phyloP scores from a whole-genome alignment of 331 rosid species.

The Ulmus americana region DNA sequence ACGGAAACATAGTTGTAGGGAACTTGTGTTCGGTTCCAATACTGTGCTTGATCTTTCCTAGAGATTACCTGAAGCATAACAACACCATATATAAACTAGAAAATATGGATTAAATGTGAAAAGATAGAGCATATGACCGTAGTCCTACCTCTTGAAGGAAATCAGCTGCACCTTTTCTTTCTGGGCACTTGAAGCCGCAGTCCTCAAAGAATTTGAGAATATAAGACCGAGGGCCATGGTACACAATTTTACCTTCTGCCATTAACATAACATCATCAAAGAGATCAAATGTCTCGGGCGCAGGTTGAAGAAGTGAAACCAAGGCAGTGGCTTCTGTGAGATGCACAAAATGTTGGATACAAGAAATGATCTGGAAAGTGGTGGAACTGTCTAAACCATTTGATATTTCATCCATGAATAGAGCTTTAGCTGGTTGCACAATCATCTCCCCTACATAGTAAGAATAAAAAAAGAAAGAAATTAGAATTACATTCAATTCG shows the following conservation, averaged over 20 bases:
- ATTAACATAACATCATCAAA: slow-evolving; percentile 80
- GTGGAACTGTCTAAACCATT: slow-evolving; percentile 90
- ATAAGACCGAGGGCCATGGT: slow-evolving; percentile 62
- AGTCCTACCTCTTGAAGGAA: slow-evolving; percentile 75
- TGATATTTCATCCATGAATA: slow-evolving; percentile 87
- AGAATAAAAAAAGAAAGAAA: neutral
- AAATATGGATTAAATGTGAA: too few species aligned
- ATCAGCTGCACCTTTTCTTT: slow-evolving; percentile 86
- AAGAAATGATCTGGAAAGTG: slow-evolving; percentile 69
- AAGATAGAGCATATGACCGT: slow-evolving; percentile 2
- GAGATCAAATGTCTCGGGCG: slow-evolving; percentile 74
- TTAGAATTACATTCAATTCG: neutral
- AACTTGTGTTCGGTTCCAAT: slow-evolving; percentile 53
- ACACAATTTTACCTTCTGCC: slow-evolving; percentile 70
- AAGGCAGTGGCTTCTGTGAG: slow-evolving; percentile 65
- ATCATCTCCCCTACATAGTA: slow-evolving; percentile 61
- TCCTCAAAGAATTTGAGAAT: slow-evolving; percentile 62
- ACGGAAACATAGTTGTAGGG: slow-evolving; percentile 56
- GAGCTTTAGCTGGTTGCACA: slow-evolving; percentile 60
- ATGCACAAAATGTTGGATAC: slow-evolving; percentile 72
- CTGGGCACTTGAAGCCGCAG: slow-evolving; percentile 84
- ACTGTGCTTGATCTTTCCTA: slow-evolving; percentile 74
- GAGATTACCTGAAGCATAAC: slow-evolving; percentile 49
- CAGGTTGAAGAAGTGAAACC: slow-evolving; percentile 79
- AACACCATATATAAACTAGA: too few species aligned